Conservation (phyloP, 345 rosid species). For the Luvunga scandens region DNA sequence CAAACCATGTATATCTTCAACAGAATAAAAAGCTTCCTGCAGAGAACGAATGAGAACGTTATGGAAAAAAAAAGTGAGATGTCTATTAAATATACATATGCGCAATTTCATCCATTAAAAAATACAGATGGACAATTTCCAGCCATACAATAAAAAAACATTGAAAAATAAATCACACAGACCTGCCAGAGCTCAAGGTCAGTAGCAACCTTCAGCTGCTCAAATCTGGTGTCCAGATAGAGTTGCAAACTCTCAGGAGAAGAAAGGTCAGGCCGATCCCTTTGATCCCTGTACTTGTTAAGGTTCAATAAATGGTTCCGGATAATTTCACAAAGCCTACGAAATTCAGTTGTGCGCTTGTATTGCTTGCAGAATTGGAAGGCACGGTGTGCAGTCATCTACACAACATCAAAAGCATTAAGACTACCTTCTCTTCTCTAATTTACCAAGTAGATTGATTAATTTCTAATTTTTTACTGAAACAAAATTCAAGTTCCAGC, state of each 20-base stretch:
- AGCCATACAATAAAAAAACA: background rate
- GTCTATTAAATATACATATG: background rate
- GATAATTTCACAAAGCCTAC: slow-evolving; percentile 94
- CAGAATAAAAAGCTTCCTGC: slow-evolving; percentile 97
- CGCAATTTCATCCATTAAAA: background rate
- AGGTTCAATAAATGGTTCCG: slow-evolving; percentile 90
- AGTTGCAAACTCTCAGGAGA: slow-evolving; percentile 95
- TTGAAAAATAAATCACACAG: background rate
- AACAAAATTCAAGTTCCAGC: background rate
- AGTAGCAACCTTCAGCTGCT: slow-evolving; percentile 93
- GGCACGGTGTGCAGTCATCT: slow-evolving; percentile 99
- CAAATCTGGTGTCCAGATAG: slow-evolving; percentile 93
- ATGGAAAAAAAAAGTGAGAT: background rate
- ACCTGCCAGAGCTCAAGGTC: slow-evolving; percentile 99
- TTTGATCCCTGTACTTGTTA: slow-evolving; percentile 94
- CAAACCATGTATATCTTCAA: slow-evolving; percentile 91
- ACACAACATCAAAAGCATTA: slow-evolving; percentile 16
- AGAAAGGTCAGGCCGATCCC: slow-evolving; percentile 96
- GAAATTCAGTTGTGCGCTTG: slow-evolving; percentile 90
- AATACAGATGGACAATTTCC: background rate
- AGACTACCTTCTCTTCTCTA: background rate
- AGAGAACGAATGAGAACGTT: slow-evolving; percentile 12
- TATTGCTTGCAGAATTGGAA: slow-evolving; percentile 98
- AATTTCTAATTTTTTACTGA: background rate
- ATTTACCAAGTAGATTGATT: background rate